These are phyloP conservation scores for Exserohilum turcica DNA, from an alignment of 2,329 filamentous ascomycete species.

Conservation along the genomic window DNA sequence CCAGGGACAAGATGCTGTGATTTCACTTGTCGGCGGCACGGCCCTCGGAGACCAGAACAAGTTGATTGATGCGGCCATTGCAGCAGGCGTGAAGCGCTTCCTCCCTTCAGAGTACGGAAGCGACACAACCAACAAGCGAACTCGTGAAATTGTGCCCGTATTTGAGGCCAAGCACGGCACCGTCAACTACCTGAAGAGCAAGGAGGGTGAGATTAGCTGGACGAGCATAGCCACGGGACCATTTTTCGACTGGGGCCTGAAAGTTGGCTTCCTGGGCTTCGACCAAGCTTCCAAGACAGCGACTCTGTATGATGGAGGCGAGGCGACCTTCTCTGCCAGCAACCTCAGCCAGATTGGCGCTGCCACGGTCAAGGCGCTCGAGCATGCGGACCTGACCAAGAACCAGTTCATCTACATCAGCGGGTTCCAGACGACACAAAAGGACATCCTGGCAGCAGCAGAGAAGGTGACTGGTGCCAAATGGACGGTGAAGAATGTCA, in stretches of 20 bases:
- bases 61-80: slow-evolving; percentile 64
- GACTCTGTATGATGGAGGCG: slow-evolving; percentile 62
- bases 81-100: slow-evolving; percentile 65
- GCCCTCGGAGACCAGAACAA: slow-evolving; percentile 54
- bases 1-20: slow-evolving; percentile 61
- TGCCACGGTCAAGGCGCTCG: slow-evolving; percentile 58
- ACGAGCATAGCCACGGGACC: slow-evolving; percentile 56
- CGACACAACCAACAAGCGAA: slow-evolving; percentile 47
- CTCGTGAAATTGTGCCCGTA: slow-evolving; percentile 54
- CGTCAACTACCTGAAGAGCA: slow-evolving; percentile 60
- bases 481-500: slow-evolving; percentile 55
- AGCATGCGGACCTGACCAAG: slow-evolving; percentile 57
- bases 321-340: slow-evolving; percentile 57
- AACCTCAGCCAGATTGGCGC: slow-evolving; percentile 59
- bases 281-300: slow-evolving; percentile 57
- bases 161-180: slow-evolving; percentile 57
- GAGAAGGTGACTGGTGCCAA: slow-evolving; percentile 60
- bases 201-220: slow-evolving; percentile 60
- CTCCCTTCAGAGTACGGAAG: slow-evolving; percentile 65
- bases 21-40: slow-evolving; percentile 54
- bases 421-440: slow-evolving; percentile 63
- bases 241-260: slow-evolving; percentile 64
- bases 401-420: slow-evolving; percentile 65
- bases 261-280: slow-evolving; percentile 58
- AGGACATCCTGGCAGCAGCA: slow-evolving; percentile 59